These are phyloP conservation scores for Dittrichia graveolens DNA, from an alignment of 129 eudicot species.

Conservation along the genomic window DNA sequence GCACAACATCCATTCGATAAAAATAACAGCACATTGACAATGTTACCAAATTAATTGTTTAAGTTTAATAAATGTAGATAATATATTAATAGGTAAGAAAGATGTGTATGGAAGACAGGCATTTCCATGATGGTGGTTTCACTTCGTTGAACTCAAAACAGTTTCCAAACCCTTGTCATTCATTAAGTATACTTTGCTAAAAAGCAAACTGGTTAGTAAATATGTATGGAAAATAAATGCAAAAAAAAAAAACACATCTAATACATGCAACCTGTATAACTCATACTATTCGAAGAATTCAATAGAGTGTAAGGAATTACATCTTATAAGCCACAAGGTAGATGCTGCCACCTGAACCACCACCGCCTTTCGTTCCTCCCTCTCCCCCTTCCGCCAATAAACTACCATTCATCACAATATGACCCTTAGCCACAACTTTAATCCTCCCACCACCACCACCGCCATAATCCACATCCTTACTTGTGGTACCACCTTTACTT, in stretches of 20 bases:
- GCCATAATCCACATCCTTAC: slow-evolving; percentile 82
- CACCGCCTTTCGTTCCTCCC: slow-evolving; percentile 81
- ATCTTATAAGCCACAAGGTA: slow-evolving; percentile 75
- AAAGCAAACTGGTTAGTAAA: background rate
- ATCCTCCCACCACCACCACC: slow-evolving; percentile 96
- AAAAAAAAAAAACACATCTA: background rate
- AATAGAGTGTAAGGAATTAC: slow-evolving; percentile 45
- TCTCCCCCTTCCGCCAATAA: slow-evolving; percentile 94
- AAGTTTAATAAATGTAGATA: slow-evolving; percentile 14
- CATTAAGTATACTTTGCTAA: slow-evolving; percentile 21
- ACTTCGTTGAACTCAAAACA: slow-evolving; percentile 9
- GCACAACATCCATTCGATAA: slow-evolving; percentile 3
- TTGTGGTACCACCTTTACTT: slow-evolving; percentile 90
- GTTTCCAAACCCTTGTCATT: slow-evolving; percentile 6
- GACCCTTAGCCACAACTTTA: slow-evolving; percentile 35
- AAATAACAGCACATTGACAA: slow-evolving; percentile 5
- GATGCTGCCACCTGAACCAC: slow-evolving; percentile 99
- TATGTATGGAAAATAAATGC: background rate
- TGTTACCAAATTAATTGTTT: slow-evolving; percentile 21
- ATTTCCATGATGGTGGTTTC: slow-evolving; percentile 1
- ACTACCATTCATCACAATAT: slow-evolving; percentile 66
- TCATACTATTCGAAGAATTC: background rate
- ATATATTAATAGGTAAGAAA: background rate
- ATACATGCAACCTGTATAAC: background rate
- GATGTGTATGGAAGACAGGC: background rate